phyloP scores from a whole-genome alignment of 2,329 filamentous ascomycete species.

The Fusarium napiforme region DNA sequence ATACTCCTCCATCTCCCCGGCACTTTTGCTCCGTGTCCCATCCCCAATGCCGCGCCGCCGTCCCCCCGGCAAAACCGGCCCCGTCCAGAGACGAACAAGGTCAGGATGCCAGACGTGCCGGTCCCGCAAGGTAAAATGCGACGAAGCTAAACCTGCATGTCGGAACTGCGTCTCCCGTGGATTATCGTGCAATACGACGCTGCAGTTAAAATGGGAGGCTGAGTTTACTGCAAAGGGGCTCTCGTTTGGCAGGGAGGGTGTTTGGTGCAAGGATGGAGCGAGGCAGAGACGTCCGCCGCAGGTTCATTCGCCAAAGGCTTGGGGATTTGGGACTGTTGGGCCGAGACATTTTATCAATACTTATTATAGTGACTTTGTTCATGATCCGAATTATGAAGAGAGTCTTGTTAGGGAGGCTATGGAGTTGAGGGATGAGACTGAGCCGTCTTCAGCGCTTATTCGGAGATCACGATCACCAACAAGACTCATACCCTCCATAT shows the following conservation, averaged over 20 bases:
- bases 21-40: not conserved
- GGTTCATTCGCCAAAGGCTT: not conserved
- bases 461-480: not conserved
- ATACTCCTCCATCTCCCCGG: not conserved
- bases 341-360: constrained; percentile 37
- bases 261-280: constrained; percentile 41
- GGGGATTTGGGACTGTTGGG: not conserved
- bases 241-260: constrained; percentile 46
- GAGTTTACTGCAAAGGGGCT: constrained; percentile 42
- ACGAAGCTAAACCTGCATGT: constrained; percentile 37
- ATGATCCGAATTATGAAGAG: constrained; percentile 22
- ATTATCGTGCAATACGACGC: constrained; percentile 14
- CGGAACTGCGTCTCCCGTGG: constrained; percentile 32
- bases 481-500: constrained; percentile 7
- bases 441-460: not conserved
- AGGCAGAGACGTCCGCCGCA: not conserved
- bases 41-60: constrained; percentile 33
- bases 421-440: constrained; percentile 12
- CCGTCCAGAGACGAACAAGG: constrained; percentile 30
- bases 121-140: constrained; percentile 40
- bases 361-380: constrained; percentile 30
- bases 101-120: constrained; percentile 42
- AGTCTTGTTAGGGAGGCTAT: constrained; percentile 24
- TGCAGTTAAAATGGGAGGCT: constrained; percentile 46
- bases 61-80: constrained; percentile 19